phyloP scores from a whole-genome alignment of 805 yeast species.

The Wickerhamomyces ciferrii region DNA sequence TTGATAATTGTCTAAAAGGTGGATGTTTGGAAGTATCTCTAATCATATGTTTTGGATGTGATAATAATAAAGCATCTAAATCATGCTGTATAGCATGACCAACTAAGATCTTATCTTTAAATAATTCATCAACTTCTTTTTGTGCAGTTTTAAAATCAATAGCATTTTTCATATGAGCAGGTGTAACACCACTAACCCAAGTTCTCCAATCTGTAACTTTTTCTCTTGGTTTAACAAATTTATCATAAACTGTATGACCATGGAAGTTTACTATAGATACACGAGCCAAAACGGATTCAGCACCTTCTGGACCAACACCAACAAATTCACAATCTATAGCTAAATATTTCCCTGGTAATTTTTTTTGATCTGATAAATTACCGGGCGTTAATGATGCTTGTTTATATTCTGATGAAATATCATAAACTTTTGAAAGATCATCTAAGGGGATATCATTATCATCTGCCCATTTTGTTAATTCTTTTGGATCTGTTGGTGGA shows the following conservation, averaged over 20 bases:
- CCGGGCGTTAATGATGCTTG: constrained; percentile 6
- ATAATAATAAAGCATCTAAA: constrained; percentile 56
- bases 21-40: constrained; percentile 71
- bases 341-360: constrained; percentile 61
- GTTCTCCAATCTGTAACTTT: constrained; percentile 89
- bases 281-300: constrained; percentile 70
- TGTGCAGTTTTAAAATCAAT: constrained; percentile 66
- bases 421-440: constrained; percentile 17
- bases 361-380: constrained; percentile 24
- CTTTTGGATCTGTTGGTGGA: constrained; percentile 1
- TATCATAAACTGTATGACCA: constrained; percentile 68
- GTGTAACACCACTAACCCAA: constrained; percentile 82
- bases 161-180: constrained; percentile 65
- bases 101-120: constrained; percentile 55
- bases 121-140: constrained; percentile 41
- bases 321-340: constrained; percentile 95
- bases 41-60: constrained; percentile 58
- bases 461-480: constrained; percentile 20
- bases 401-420: constrained; percentile 1
- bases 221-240: constrained; percentile 70
- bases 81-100: constrained; percentile 89
- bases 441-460: constrained; percentile 20
- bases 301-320: constrained; percentile 77
- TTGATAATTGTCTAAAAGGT: constrained; percentile 53
- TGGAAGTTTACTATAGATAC: constrained; percentile 82